Evolutionary conservation across 2,329 filamentous ascomycete genomes (phyloP).

Genomic region (Aureobasidium musti): DNA sequence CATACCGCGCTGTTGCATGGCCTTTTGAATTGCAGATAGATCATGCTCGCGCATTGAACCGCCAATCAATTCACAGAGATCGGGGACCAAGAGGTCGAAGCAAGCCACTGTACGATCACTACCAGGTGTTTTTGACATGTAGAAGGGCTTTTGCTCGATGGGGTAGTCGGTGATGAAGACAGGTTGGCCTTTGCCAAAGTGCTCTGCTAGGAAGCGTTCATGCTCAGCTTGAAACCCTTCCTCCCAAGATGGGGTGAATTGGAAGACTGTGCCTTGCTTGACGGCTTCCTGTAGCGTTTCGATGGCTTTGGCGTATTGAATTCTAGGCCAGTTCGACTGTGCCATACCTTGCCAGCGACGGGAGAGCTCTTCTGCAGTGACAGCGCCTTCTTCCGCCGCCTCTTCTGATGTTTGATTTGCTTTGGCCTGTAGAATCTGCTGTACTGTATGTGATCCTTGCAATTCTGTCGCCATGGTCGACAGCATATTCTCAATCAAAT

Average conservation of each 20-base stretch:
- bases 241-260: slow-evolving; percentile 69
- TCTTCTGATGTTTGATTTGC: slow-evolving; percentile 42
- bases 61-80: slow-evolving; percentile 82
- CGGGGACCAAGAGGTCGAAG: slow-evolving; percentile 86
- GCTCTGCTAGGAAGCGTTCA: slow-evolving; percentile 79
- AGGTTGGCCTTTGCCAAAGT: slow-evolving; percentile 64
- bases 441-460: slow-evolving; percentile 33
- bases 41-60: slow-evolving; percentile 88
- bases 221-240: slow-evolving; percentile 84
- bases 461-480: slow-evolving; percentile 54
- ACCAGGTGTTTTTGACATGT: slow-evolving; percentile 64
- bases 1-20: slow-evolving; percentile 71
- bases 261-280: slow-evolving; percentile 56
- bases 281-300: slow-evolving; percentile 60
- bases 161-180: slow-evolving; percentile 95
- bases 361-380: slow-evolving; percentile 57
- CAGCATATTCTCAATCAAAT: slow-evolving; percentile 77
- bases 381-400: slow-evolving; percentile 39
- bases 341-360: slow-evolving; percentile 71
- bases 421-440: slow-evolving; percentile 50
- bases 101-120: slow-evolving; percentile 70
- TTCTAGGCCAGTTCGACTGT: slow-evolving; percentile 76
- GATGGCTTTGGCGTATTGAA: slow-evolving; percentile 82
- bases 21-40: slow-evolving; percentile 63
- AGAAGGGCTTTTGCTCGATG: slow-evolving; percentile 87